Evolutionary conservation across 2,329 filamentous ascomycete species (phyloP).

Genomic region (Aspergillus clavatus): DNA sequence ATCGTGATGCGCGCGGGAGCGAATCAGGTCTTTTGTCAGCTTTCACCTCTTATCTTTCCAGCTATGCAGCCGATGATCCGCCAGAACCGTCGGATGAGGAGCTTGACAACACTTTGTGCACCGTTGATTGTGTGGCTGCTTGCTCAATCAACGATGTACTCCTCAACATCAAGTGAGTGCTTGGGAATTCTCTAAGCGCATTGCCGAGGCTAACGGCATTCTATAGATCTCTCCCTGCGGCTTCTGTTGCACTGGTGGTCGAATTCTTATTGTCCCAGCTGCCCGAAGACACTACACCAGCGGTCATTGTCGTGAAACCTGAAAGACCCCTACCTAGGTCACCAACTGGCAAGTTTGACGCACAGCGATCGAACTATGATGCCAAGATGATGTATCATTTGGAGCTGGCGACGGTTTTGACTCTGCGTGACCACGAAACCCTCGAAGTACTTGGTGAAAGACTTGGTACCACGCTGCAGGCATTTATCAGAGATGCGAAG

Average conservation of each 20-base stretch:
- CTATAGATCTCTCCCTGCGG: conserved; percentile 56
- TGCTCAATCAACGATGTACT: conserved; percentile 82
- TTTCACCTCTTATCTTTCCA: conserved; percentile 95
- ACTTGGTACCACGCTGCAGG: conserved; percentile 75
- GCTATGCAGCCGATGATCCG: conserved; percentile 95
- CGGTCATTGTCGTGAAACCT: conserved; percentile 85
- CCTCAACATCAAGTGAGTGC: conserved; percentile 69
- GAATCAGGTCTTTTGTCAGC: conserved; percentile 89
- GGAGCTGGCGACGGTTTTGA: conserved; percentile 79
- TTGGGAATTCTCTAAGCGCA: no score
- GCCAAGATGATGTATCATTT: conserved; percentile 84
- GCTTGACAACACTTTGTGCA: conserved; percentile 88
- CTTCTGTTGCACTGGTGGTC: conserved; percentile 59
- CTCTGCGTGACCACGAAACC: conserved; percentile 69
- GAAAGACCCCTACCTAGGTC: conserved; percentile 63
- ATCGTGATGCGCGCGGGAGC: conserved; percentile 69
- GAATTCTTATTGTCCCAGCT: conserved; percentile 72
- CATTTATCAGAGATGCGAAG: conserved; percentile 70
- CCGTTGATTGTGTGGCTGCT: conserved; percentile 87
- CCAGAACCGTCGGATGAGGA: conserved; percentile 97
- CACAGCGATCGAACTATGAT: conserved; percentile 66
- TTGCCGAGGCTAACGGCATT: no score
- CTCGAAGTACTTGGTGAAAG: conserved; percentile 69
- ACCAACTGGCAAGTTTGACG: conserved; percentile 55
- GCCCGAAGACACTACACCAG: conserved; percentile 76